Conservation (phyloP, 805 yeast genomes). For the Candida verbasci region DNA sequence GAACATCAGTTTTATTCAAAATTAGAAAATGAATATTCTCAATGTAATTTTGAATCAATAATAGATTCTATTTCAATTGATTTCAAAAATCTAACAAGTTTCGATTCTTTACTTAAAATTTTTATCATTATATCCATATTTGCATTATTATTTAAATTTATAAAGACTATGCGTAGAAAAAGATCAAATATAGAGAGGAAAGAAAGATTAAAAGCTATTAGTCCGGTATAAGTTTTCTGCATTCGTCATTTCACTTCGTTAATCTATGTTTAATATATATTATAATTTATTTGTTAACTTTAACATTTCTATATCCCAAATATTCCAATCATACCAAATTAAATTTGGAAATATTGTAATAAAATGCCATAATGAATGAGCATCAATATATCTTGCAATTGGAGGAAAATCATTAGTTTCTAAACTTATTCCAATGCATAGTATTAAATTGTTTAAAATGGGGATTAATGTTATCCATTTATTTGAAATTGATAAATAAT, state of each 20-base stretch:
- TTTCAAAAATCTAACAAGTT: not conserved
- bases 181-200: conserved; percentile 1
- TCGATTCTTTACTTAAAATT: not conserved
- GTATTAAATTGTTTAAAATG: conserved; percentile 27
- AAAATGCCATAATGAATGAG: conserved; percentile 93
- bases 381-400: conserved; percentile 46
- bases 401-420: conserved; percentile 37
- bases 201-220: conserved; percentile 5
- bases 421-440: conserved; percentile 26
- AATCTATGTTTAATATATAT: not conserved
- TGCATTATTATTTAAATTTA: conserved; percentile 1
- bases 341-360: conserved; percentile 80
- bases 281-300: conserved; percentile 12
- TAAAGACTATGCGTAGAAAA: conserved; percentile 3
- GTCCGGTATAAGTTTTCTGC: conserved; percentile 2
- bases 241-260: not conserved
- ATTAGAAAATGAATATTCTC: not conserved
- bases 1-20: conserved; percentile 9
- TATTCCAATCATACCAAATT: conserved; percentile 62
- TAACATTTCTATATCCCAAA: conserved; percentile 40
- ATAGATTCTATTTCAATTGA: not conserved
- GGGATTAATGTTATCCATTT: conserved; percentile 34
- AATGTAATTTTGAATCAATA: not conserved
- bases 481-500: conserved; percentile 21
- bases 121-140: conserved; percentile 1